Evolutionary conservation across 805 yeast genomes (phyloP), one percentile per base, ranked within the genome.

Genomic region (Pichia californica): DNA sequence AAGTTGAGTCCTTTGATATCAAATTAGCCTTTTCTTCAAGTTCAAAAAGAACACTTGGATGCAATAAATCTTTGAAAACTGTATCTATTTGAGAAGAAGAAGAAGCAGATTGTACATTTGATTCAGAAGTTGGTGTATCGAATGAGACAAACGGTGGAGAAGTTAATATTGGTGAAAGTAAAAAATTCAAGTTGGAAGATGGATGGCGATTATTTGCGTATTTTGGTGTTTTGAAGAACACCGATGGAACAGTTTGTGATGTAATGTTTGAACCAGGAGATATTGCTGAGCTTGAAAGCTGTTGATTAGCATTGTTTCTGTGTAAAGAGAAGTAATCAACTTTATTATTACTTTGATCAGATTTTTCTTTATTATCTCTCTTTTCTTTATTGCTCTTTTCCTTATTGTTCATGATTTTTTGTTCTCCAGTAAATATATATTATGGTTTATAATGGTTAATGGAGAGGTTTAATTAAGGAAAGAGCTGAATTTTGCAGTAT

Each of bases 1-100:
- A n/a, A 15, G n/a, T n/a, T 14, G 25, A 29, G 26, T 15, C 28
- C 13, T 36, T 41, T 1, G 15, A 28, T 2, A 41, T 15, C 11
- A n/a, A 8, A 9, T 31, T 31, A 5, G 44, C 44, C 5, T 19
- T 31, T 6, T 41, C 20, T 25, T 41, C 36, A 7, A 41, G 7
- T 36, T 41, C 40, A 5, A 36, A 32, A 13, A 41, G 19, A 23
- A 41, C 20, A 31, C 40, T 36, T 21, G 40, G 32, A 36, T 36
- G 23, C 4, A 23, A n/a, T 3, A 25, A 14, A n/a, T 34, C 36
- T 19, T 15, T 31, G 7, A 18, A 14, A 9, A 23, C 10, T 11
- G 20, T 23, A 29, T 5, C 6, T 18, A 38, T 7, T 25, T 20
- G 15, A 4, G 32, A 2, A 8, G 11, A 15, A 7, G 37, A 34